Base-by-base conservation (phyloP, 148 eudicot genomes). In the Cornus controversa region DNA sequence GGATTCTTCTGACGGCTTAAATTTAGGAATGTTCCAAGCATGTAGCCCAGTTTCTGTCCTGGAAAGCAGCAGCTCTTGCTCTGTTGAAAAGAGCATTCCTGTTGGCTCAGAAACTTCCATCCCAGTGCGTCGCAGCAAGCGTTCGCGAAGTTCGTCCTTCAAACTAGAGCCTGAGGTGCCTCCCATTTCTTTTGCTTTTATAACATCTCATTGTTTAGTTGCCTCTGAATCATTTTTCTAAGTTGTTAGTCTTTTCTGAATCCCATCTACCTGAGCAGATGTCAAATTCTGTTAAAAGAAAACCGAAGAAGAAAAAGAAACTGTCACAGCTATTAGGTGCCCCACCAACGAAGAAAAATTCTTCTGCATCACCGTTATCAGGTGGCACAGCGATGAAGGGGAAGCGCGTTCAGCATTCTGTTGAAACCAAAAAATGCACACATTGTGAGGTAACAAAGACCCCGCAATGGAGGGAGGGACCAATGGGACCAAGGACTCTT, bases 391-490 rank as follows among this genome's bases (percentile, higher is more conserved):
- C 45, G 9, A 20, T 34, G n/a, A 15, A 70, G 25, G 45, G n/a
- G 37, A 71, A 34, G 53, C 69, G 29, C 6, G 2, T 57, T 14
- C 77, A 67, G 14, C 42, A 67, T 28, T 37, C 74, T 64, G 50
- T 7, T 8, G 40, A 10, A 1, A 9, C 36, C 0, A 87, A 85
- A 66, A 87, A 79, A 76, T 85, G 90, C 76, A 62, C 83, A 2
- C 90, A 87, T 72, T 87, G 90, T 50, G 74, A 77, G 15, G 63
- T 74, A 8, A 77, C 78, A 5, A 76, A 85, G 60, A 87, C 90
- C 1, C 88, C 90, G 18, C 90, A 81, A 23, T 87, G 90, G 90
- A 81, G 90, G 45, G 86, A 75, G 60, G 90, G 90, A 14, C 86
- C 90, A 29, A 67, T 81, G 79, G 90, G 90, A 16, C 88, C 86